These are phyloP conservation scores for Porphyridium purpureum DNA, from an alignment of 23 red algal genomes.

Conservation along the genomic window DNA sequence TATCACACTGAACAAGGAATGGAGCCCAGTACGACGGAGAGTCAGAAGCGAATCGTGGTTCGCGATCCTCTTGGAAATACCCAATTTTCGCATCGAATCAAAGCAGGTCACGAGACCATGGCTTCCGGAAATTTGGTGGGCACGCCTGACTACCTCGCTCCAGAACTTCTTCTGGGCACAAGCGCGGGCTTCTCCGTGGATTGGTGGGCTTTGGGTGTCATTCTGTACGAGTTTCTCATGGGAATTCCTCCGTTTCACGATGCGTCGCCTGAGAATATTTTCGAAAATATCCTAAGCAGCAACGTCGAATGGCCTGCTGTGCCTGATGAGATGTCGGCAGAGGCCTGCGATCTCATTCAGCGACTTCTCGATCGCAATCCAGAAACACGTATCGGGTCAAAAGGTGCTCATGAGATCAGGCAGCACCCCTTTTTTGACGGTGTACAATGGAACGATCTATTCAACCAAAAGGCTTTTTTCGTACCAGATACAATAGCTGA, in stretches of 20 bases:
- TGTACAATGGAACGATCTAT: slow-evolving; percentile 7
- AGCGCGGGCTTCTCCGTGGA: slow-evolving; percentile 7
- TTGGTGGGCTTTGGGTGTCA: slow-evolving; percentile 26
- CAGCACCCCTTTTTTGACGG: slow-evolving; percentile 12
- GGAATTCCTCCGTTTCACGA: slow-evolving; percentile 23
- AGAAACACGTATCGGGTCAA: slow-evolving; percentile 3
- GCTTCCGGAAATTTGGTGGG: too few species aligned
- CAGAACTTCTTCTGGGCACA: slow-evolving; percentile 14
- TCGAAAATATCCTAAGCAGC: slow-evolving; percentile 13
- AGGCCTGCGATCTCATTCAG: slow-evolving; percentile 8
- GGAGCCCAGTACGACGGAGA: too few species aligned
- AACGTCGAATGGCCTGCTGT: slow-evolving; percentile 9
- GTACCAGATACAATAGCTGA: slow-evolving; percentile 4
- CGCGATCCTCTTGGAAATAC: too few species aligned
- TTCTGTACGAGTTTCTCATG: slow-evolving; percentile 18
- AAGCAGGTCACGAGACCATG: too few species aligned
- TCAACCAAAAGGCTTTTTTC: not conserved
- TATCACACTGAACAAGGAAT: too few species aligned
- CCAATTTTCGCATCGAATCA: too few species aligned
- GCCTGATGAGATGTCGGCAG: slow-evolving; percentile 6
- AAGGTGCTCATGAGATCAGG: slow-evolving; percentile 11
- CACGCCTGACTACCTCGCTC: slow-evolving; percentile 15
- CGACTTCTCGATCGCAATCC: slow-evolving; percentile 14
- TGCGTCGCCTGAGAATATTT: slow-evolving; percentile 6
- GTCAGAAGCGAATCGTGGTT: too few species aligned